Evolutionary conservation across 2,329 filamentous ascomycete species (phyloP).

Genomic region (Penicillium sp.): DNA sequence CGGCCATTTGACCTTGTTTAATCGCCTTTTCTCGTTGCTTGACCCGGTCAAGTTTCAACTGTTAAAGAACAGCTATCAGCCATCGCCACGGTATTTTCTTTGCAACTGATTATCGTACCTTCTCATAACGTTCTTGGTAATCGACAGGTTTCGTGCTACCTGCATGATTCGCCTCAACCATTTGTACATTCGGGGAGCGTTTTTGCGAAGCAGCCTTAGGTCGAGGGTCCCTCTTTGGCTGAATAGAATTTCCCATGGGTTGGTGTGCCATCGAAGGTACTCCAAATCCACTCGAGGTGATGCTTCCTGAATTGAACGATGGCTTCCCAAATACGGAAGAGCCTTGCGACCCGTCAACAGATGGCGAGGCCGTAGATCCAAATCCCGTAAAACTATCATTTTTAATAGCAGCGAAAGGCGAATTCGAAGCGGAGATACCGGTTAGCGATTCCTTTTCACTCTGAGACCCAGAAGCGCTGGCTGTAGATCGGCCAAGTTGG

Average conservation of each 20-base stretch:
- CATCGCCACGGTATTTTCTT: background rate
- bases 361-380: background rate
- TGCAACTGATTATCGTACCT: constrained; percentile 23
- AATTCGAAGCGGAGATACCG: background rate
- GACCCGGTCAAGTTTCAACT: constrained; percentile 50
- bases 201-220: constrained; percentile 6
- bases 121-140: constrained; percentile 35
- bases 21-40: constrained; percentile 51
- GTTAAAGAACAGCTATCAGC: constrained; percentile 13
- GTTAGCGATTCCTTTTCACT: background rate
- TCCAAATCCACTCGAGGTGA: constrained; percentile 16
- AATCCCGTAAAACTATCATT: background rate
- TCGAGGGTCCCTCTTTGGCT: constrained; percentile 18
- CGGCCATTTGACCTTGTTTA: constrained; percentile 50
- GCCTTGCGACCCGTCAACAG: constrained; percentile 3
- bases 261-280: constrained; percentile 15
- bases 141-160: constrained; percentile 23
- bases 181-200: constrained; percentile 12
- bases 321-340: constrained; percentile 5
- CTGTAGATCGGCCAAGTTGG: background rate
- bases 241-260: constrained; percentile 10
- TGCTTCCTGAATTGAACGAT: constrained; percentile 21
- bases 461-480: background rate
- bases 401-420: constrained; percentile 16
- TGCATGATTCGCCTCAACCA: constrained; percentile 16